Percentiles rank a stretch among this genome's conserved stretches.
Conservation (phyloP, 2,329 filamentous ascomycete species). For the Paraphoma sp. region DNA sequence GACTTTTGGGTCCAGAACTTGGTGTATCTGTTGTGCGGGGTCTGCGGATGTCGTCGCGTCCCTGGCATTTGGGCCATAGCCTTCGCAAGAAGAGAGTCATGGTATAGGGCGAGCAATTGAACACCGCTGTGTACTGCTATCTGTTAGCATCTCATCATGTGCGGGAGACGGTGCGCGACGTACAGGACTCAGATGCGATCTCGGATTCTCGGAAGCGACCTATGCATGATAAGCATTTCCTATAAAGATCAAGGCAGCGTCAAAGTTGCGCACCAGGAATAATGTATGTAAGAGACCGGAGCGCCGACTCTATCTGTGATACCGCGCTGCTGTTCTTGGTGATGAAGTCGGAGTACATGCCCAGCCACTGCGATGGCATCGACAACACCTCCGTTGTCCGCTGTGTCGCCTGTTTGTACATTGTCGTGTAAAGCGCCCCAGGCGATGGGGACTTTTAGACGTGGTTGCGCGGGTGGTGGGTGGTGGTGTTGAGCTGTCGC, state of each 20-base stretch:
- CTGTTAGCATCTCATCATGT: conserved; percentile 19
- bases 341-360: conserved; percentile 87
- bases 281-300: conserved; percentile 93
- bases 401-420: conserved; percentile 49
- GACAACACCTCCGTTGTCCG: conserved; percentile 58
- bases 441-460: conserved; percentile 13
- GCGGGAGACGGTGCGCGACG: conserved; percentile 30
- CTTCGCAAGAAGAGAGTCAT: conserved; percentile 82
- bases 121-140: conserved; percentile 77
- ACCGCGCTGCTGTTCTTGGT: conserved; percentile 93
- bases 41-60: conserved; percentile 59
- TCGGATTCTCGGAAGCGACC: conserved; percentile 90
- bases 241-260: neutral
- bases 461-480: conserved; percentile 15
- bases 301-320: conserved; percentile 90
- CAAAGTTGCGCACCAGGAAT: conserved; percentile 71
- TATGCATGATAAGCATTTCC: conserved; percentile 43
- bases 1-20: conserved; percentile 68
- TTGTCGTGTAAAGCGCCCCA: conserved; percentile 26
- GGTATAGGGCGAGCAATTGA: conserved; percentile 89
- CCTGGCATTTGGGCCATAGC: conserved; percentile 64
- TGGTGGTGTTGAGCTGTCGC: conserved; percentile 21
- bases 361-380: conserved; percentile 70
- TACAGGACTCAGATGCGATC: conserved; percentile 86
- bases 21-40: conserved; percentile 68